These are phyloP conservation scores for Talaromyces sp. DNA, from an alignment of 2,329 filamentous ascomycete species.

Conservation along the genomic window DNA sequence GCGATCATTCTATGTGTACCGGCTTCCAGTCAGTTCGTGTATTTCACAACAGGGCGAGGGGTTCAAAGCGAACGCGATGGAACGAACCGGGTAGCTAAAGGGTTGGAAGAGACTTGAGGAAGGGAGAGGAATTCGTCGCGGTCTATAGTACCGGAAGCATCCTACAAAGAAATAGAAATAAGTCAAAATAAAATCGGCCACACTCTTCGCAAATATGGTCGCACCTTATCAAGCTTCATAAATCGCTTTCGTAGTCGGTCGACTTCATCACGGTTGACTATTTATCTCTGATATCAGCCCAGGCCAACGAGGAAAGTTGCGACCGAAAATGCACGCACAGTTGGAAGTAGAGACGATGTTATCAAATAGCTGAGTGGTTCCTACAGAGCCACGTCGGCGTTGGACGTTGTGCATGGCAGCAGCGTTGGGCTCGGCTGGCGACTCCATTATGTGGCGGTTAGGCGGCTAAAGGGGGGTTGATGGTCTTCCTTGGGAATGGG, in stretches of 20 bases:
- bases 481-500: too few species aligned
- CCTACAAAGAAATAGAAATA: conserved; percentile 55
- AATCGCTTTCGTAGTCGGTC: conserved; percentile 94
- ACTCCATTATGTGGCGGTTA: conserved; percentile 38
- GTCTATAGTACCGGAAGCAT: conserved; percentile 97
- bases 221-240: conserved; percentile 97
- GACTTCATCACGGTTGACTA: conserved; percentile 96
- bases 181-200: background rate
- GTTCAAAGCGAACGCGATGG: background rate
- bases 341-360: conserved; percentile 96
- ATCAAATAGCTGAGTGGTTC: conserved; percentile 75
- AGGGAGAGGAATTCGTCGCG: conserved; percentile 97
- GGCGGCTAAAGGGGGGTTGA: conserved; percentile 12
- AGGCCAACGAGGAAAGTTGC: background rate
- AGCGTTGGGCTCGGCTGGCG: conserved; percentile 42
- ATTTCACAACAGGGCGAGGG: background rate
- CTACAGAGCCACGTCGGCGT: conserved; percentile 47
- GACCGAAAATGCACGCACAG: conserved; percentile 62
- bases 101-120: conserved; percentile 96
- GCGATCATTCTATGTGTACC: conserved; percentile 80
- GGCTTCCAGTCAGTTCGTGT: background rate
- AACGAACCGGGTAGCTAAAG: conserved; percentile 83
- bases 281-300: conserved; percentile 14
- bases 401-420: conserved; percentile 50
- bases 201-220: conserved; percentile 1